A percentile compares a stretch with the other conserved stretches of the same genome.
Evolutionary conservation across 139 green algal species (phyloP).

Genomic region (Coelastrella sp.): DNA sequence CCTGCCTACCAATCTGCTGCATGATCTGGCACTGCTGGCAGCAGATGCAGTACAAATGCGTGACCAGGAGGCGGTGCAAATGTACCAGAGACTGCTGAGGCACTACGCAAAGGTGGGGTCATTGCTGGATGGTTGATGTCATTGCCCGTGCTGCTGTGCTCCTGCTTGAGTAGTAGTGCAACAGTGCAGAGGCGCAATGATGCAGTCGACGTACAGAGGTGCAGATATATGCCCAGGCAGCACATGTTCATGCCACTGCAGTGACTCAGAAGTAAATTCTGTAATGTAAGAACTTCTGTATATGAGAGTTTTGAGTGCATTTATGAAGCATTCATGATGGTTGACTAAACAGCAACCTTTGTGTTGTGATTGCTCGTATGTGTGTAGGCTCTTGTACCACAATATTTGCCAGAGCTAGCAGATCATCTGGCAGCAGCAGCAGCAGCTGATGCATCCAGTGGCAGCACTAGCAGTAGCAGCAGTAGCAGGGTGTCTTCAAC

Average conservation of each 20-base stretch:
- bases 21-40: slow-evolving; percentile 29
- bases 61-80: neutral
- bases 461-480: neutral
- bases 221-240: no score
- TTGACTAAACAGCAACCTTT: no score
- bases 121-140: neutral
- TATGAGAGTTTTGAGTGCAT: no score
- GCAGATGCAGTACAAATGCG: neutral
- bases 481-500: no score
- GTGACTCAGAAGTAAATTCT: no score
- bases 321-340: no score
- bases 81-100: neutral
- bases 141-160: no score
- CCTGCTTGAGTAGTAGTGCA: no score
- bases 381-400: slow-evolving; percentile 4
- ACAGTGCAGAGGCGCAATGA: no score
- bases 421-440: neutral
- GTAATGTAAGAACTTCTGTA: no score
- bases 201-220: no score
- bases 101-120: slow-evolving; percentile 39
- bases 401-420: neutral
- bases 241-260: no score
- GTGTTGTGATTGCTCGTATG: neutral
- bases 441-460: neutral
- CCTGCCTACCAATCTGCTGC: slow-evolving; percentile 13